Evolutionary conservation across 2,329 filamentous ascomycete species (phyloP), one percentile per base, ranked within the genome.

Genomic region (Pseudogymnoascus sp.): DNA sequence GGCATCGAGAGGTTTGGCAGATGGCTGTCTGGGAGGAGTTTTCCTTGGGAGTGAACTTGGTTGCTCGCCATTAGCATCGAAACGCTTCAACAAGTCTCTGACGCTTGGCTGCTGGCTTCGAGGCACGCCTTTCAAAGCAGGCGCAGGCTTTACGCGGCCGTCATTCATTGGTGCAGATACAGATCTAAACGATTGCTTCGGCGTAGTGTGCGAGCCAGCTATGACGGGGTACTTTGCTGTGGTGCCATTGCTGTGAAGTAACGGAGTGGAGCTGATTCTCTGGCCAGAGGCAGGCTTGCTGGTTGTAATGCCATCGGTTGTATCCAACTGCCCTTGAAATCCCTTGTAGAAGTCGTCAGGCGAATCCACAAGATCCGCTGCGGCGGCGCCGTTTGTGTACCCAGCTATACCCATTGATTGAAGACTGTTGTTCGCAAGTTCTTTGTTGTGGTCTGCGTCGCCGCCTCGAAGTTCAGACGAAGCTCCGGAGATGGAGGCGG

Each of bases 61-160:
- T 70, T 64, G 63, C 28, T 69, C 68, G 62, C 69, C 77, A 68
- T 80, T 85, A 71, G 87, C 84, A 74, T 93, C 89, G 76, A 93
- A 94, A 62, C 84, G 86, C 74, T 87, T 90, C 70, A 90, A 86
- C 66, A 94, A 79, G 71, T 94, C 90, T 75, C 88, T 91, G 68
- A 94, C 89, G 65, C 88, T 92, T n/a, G 85, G 80, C 67, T 88
- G 82, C 61, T 70, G 67, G 31, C 66, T 44, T 23, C 66, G 68
- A 1, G 66, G 40, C 21, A 65, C 64, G 31, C 67, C 69, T 62
- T 71, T 72, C 28, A 68, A 61, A 8, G 64, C 66, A 5, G 69
- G 64, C 14, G 67, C 53, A 3, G 70, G 67, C 37, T 69, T 74
- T 12, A 67, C 62, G 56, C 61, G 67, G 53, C 61, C 78, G 69